Evolutionary conservation across 192 early-diverging fungal species (phyloP).

Genomic region (Gryganskiella cystojenkinii): DNA sequence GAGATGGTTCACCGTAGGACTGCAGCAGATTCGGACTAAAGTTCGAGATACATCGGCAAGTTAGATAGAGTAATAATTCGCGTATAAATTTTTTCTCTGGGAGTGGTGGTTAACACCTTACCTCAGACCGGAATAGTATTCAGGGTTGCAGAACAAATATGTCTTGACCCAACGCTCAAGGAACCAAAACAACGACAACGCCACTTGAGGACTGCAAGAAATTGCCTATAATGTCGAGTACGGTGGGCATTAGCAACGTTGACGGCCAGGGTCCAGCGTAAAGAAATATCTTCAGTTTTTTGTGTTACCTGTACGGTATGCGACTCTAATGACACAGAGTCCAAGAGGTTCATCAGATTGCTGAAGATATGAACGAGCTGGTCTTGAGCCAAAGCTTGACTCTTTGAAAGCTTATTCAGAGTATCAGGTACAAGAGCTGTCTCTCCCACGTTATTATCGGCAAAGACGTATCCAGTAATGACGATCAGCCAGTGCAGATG

Average conservation of each 20-base stretch:
- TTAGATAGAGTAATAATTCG: too few species aligned
- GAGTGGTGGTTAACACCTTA: too few species aligned
- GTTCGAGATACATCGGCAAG: not conserved
- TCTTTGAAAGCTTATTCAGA: conserved; percentile 67
- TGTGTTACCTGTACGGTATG: conserved; percentile 50
- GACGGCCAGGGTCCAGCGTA: not conserved
- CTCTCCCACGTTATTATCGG: conserved; percentile 76
- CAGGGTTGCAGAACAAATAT: conserved; percentile 72
- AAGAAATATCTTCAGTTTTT: not conserved
- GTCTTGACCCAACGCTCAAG: conserved; percentile 78
- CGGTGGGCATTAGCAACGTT: not conserved
- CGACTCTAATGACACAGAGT: conserved; percentile 64
- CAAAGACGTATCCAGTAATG: conserved; percentile 72
- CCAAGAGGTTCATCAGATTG: conserved; percentile 60
- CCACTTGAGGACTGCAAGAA: conserved; percentile 75
- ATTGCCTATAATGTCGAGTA: conserved; percentile 56
- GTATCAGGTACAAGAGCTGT: conserved; percentile 72
- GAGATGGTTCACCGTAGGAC: conserved; percentile 63
- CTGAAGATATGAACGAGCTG: conserved; percentile 62
- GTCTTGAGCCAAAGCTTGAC: conserved; percentile 55
- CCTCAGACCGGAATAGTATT: conserved; percentile 68
- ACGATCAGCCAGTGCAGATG: conserved; percentile 81
- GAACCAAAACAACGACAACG: conserved; percentile 80
- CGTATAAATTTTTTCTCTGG: too few species aligned
- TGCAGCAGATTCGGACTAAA: conserved; percentile 61